These are phyloP conservation scores for Platanthera guangdongensis DNA, from an alignment of 106 monocot genomes.

Conservation along the genomic window DNA sequence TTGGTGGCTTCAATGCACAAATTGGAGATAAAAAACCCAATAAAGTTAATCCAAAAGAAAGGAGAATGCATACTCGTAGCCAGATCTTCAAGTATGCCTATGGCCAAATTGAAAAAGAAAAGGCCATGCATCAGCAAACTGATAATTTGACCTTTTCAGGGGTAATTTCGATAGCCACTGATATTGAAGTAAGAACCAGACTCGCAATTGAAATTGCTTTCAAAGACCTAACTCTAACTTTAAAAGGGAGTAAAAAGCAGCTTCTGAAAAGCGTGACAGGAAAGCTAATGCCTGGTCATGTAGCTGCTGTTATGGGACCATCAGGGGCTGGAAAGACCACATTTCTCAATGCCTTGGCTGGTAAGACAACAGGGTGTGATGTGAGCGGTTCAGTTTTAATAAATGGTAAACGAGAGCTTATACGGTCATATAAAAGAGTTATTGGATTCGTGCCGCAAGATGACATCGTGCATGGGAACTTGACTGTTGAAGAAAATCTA, in stretches of 20 bases:
- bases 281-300: slow-evolving; percentile 68
- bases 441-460: slow-evolving; percentile 96
- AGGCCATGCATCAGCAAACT: slow-evolving; percentile 50
- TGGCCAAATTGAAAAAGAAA: slow-evolving; percentile 79
- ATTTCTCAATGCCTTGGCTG: slow-evolving; percentile 70
- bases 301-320: slow-evolving; percentile 87
- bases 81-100: slow-evolving; percentile 87
- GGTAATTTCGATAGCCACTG: slow-evolving; percentile 58
- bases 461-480: slow-evolving; percentile 92
- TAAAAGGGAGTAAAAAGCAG: slow-evolving; percentile 47
- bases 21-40: slow-evolving; percentile 42
- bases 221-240: slow-evolving; percentile 58
- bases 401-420: slow-evolving; percentile 65
- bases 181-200: slow-evolving; percentile 47
- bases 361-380: slow-evolving; percentile 67
- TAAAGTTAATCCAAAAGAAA: slow-evolving; percentile 42
- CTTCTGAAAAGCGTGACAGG: slow-evolving; percentile 73
- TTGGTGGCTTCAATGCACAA: slow-evolving; percentile 41
- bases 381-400: slow-evolving; percentile 62
- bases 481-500: slow-evolving; percentile 87
- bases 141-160: slow-evolving; percentile 71
- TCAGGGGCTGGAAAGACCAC: slow-evolving; percentile 95
- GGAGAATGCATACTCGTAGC: slow-evolving; percentile 56
- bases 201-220: slow-evolving; percentile 68
- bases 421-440: slow-evolving; percentile 74